These are phyloP conservation scores for Fremontodendron californicum DNA, from an alignment of 345 rosid species.

Conservation along the genomic window DNA sequence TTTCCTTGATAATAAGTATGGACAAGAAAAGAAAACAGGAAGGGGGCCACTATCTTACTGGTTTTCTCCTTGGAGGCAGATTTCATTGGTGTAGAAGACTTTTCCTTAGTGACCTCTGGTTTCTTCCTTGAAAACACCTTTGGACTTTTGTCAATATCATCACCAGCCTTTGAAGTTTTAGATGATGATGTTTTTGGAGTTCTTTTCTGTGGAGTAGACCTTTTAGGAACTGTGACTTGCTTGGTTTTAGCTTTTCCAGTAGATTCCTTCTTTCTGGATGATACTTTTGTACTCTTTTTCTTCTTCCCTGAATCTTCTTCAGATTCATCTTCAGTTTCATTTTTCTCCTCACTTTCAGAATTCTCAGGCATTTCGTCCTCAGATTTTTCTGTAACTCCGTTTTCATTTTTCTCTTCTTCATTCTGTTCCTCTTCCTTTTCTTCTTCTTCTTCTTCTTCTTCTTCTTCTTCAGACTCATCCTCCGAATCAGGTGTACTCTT, in stretches of 20 bases:
- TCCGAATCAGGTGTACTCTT: conserved; percentile 45
- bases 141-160: conserved; percentile 55
- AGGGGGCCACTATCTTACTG: conserved; percentile 28
- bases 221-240: conserved; percentile 32
- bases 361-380: conserved; percentile 50
- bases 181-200: conserved; percentile 44
- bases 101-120: conserved; percentile 38
- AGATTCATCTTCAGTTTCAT: conserved; percentile 31
- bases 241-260: conserved; percentile 54
- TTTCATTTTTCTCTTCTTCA: conserved; percentile 48
- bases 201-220: conserved; percentile 46
- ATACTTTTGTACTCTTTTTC: conserved; percentile 44
- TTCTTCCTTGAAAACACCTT: conserved; percentile 57
- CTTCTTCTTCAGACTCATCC: conserved; percentile 48
- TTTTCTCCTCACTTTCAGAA: conserved; percentile 68
- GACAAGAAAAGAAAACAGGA: background rate
- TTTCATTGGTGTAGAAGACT: conserved; percentile 45
- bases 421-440: conserved; percentile 30
- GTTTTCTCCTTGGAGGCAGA: conserved; percentile 64
- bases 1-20: background rate
- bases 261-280: conserved; percentile 49
- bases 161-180: conserved; percentile 46
- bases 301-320: conserved; percentile 60
- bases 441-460: conserved; percentile 19
- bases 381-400: conserved; percentile 65